Percentiles rank a stretch among this genome's conserved stretches.
Evolutionary conservation across 176 grass and related monocot genomes (phyloP).

Genomic region (Paspalum notatum): DNA sequence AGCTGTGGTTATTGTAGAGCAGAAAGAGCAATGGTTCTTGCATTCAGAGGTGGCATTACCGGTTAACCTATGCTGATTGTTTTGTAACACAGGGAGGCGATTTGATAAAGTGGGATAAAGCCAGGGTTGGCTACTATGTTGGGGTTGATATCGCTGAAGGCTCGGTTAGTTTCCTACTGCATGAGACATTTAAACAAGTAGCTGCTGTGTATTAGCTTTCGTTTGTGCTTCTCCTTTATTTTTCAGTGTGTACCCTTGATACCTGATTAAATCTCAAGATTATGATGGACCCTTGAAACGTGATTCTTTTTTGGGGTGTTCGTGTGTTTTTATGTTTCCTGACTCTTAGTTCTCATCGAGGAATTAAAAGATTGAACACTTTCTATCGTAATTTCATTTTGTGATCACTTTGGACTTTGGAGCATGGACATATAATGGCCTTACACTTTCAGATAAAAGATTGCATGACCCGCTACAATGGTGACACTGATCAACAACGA

Average conservation of each 20-base stretch:
- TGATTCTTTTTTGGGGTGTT: not conserved
- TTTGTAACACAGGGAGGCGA: constrained; percentile 76
- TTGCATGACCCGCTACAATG: constrained; percentile 91
- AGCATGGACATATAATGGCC: constrained; percentile 6
- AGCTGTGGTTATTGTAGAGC: not conserved
- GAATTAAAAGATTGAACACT: not conserved
- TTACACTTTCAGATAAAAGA: constrained; percentile 75
- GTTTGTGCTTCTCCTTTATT: not conserved
- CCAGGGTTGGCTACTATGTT: constrained; percentile 84
- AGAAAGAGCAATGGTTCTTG: not conserved
- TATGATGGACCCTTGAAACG: constrained; percentile 8
- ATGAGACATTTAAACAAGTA: not conserved
- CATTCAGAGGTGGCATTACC: not conserved
- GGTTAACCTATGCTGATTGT: constrained; percentile 12
- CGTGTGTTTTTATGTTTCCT: not conserved
- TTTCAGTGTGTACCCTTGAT: not conserved
- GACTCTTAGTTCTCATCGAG: not conserved
- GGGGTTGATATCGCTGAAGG: constrained; percentile 87
- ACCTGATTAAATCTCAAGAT: constrained; percentile 17
- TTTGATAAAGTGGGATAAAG: constrained; percentile 97
- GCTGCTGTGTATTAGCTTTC: not conserved
- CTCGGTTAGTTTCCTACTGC: constrained; percentile 57
- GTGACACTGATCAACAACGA: constrained; percentile 77
- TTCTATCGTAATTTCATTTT: not conserved
- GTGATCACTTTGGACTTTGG: constrained; percentile 14